Base-by-base conservation (phyloP, 2,329 filamentous ascomycete species). In the Drechslerella stenobrocha region DNA sequence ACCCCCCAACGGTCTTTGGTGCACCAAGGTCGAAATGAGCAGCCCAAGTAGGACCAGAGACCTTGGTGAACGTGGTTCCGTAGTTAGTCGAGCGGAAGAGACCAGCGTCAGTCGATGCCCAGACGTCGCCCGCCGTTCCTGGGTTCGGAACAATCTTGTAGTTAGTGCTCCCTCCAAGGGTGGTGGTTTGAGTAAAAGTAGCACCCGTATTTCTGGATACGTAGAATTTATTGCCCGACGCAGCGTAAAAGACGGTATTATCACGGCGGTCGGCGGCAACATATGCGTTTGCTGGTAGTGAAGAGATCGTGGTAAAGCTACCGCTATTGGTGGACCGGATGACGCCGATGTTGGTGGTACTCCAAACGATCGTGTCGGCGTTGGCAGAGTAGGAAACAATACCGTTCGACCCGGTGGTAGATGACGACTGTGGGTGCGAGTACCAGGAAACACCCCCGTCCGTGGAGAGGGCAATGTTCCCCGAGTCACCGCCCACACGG, bases 91-190 rank as follows among this genome's bases (percentile, higher is more conserved):
- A 82, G 69, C 79, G 79, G 76, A 81, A 84, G 52, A 85, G 74
- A 3, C 83, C 83, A 0, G 71, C 75, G 57, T 84, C 77, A 0
- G 82, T 84, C 0, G 82, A 83, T 1, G 81, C 81, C 75, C 80
- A 83, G 46, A 88, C 79, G 46, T 84, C 82, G n/a, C 86, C 85
- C 0, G 83, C 81, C 8, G 78, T 77, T 6, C 80, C 78, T 0
- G 84, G 84, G 69, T 85, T 79, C 0, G 78, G 78, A n/a, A 81
- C 81, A 8, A 87, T 78, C 35, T 83, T 83, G 58, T 87, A 76
- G 20, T 76, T 73, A 1, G 74, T 77, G 37, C 55, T 47, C 28
- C 63, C 63, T 7, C 55, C 23, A 15, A 70, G 69, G 1, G 77
- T 78, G 11, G 76, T 75, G 0, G 75, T 75, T 4, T 76, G 73